These are phyloP conservation scores for Aspergillus neotritici DNA, from an alignment of 2,329 filamentous ascomycete genomes.

Conservation along the genomic window DNA sequence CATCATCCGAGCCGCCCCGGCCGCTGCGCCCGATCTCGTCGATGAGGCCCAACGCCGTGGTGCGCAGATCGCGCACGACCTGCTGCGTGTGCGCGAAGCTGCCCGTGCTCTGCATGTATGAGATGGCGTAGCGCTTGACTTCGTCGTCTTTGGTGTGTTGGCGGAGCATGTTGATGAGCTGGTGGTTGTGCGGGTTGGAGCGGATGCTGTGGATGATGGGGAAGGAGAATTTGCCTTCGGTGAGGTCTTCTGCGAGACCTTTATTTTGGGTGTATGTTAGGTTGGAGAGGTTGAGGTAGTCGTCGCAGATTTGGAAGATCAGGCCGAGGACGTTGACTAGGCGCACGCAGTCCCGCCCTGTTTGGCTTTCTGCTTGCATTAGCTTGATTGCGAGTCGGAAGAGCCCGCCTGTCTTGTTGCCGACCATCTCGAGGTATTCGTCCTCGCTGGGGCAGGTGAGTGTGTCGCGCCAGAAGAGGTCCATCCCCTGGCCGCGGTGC, in stretches of 20 bases:
- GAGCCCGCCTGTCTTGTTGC: conserved; percentile 46
- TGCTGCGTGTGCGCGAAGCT: conserved; percentile 80
- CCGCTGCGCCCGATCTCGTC: conserved; percentile 55
- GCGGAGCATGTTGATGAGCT: conserved; percentile 86
- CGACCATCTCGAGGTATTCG: conserved; percentile 47
- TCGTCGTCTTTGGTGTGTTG: conserved; percentile 82
- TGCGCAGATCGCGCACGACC: conserved; percentile 59
- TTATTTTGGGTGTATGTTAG: conserved; percentile 80
- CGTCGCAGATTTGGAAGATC: conserved; percentile 50
- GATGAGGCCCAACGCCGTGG: conserved; percentile 58
- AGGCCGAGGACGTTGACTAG: conserved; percentile 60
- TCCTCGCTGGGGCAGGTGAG: conserved; percentile 43
- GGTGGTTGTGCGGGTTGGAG: conserved; percentile 53
- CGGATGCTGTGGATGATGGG: conserved; percentile 89
- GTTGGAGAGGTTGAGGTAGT: conserved; percentile 79
- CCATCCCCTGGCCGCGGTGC: conserved; percentile 45
- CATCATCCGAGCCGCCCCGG: conserved; percentile 47
- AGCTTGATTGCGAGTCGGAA: conserved; percentile 43
- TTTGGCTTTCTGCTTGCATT: conserved; percentile 40
- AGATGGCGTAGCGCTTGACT: conserved; percentile 85
- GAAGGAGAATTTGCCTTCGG: conserved; percentile 95
- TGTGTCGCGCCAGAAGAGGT: conserved; percentile 46
- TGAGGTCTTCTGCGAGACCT: conserved; percentile 90
- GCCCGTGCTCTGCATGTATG: conserved; percentile 83
- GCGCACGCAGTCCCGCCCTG: conserved; percentile 44